These are phyloP conservation scores for Zygotorulaspora danielsina DNA, from an alignment of 805 yeast genomes.

Conservation along the genomic window DNA sequence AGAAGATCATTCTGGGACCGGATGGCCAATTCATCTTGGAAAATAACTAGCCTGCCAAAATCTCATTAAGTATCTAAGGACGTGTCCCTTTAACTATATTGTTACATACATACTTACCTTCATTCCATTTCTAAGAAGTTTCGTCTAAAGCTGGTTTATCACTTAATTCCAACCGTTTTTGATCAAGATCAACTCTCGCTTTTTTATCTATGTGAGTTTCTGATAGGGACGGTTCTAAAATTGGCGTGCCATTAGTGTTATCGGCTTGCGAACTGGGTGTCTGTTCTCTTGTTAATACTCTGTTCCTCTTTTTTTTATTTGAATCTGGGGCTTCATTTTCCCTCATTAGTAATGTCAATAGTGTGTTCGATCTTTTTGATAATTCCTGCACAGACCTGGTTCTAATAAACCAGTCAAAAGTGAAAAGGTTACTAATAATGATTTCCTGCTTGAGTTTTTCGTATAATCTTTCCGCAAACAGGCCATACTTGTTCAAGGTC, in stretches of 20 bases:
- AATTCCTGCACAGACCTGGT: slow-evolving; percentile 71
- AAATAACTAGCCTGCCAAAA: background rate
- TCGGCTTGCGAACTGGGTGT: slow-evolving; percentile 17
- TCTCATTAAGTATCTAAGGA: no score
- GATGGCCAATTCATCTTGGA: slow-evolving; percentile 14
- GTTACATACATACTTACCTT: no score
- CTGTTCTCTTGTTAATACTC: slow-evolving; percentile 19
- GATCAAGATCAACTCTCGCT: slow-evolving; percentile 6
- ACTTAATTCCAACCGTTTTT: no score
- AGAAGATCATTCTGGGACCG: slow-evolving; percentile 5
- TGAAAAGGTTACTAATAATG: slow-evolving; percentile 52
- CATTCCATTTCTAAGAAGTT: background rate
- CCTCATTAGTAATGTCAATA: slow-evolving; percentile 62
- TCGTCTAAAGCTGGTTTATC: no score
- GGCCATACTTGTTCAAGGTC: slow-evolving; percentile 61
- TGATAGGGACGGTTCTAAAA: slow-evolving; percentile 5
- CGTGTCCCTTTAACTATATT: no score
- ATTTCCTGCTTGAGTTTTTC: slow-evolving; percentile 67
- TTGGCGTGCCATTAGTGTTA: slow-evolving; percentile 10
- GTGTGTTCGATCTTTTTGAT: slow-evolving; percentile 63
- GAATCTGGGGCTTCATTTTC: slow-evolving; percentile 63
- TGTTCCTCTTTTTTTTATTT: slow-evolving; percentile 44
- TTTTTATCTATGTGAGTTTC: slow-evolving; percentile 17
- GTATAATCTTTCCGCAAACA: slow-evolving; percentile 52
- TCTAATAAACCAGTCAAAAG: slow-evolving; percentile 68